Base-by-base conservation (phyloP, 2,329 filamentous ascomycete genomes). In the Nigrospora sphaerica region DNA sequence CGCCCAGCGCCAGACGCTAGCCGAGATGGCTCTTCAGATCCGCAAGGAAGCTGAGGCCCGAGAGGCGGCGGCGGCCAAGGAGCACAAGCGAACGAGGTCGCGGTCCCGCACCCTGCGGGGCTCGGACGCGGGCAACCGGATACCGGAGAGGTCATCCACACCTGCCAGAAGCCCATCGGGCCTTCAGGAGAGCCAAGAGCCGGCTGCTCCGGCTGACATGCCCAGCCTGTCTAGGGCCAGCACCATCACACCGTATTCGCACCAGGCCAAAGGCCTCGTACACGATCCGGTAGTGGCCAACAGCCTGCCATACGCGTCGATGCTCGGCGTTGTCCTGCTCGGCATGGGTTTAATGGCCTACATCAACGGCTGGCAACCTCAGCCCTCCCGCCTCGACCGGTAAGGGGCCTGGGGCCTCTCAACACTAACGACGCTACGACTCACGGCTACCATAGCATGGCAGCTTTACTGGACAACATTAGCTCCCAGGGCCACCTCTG, bases 311-410 rank as follows among this genome's bases (percentile, higher is more conserved):
- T 92, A 91, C 59, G 84, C 85, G 36, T 90, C 86, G 2, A 89
- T 92, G 78, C 67, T 93, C 39, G 85, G 88, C 12, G 88, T 93
- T 32, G 87, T 93, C 23, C 66, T 93, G 46, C 70, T 93, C 50
- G 88, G 88, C 32, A 85, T 93, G 70, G 86, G 88, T 13, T 64
- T 93, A 53, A 93, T 93, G 88, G 86, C 86, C 37, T 91, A 90
- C 65, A 75, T 93, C 55, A 93, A 93, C 59, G 85, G 85, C 44
- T 92, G 86, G 86, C 42, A 44, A 23, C 32, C 42, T 16, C 42
- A 44, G 19, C 34, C 42, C 10, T 44, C 42, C 17, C 42, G 42
- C 13, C 42, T 44, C 19, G 33, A 44, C 12, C 33, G n/a, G 31
- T 44, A 28, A 34, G 28, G 17, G 36, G 42, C 28, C 33, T 19